A percentile compares a stretch with the other conserved stretches of the same genome.
phyloP scores from a whole-genome alignment of 2,329 filamentous ascomycete genomes.

The Aplosporella prunicola region DNA sequence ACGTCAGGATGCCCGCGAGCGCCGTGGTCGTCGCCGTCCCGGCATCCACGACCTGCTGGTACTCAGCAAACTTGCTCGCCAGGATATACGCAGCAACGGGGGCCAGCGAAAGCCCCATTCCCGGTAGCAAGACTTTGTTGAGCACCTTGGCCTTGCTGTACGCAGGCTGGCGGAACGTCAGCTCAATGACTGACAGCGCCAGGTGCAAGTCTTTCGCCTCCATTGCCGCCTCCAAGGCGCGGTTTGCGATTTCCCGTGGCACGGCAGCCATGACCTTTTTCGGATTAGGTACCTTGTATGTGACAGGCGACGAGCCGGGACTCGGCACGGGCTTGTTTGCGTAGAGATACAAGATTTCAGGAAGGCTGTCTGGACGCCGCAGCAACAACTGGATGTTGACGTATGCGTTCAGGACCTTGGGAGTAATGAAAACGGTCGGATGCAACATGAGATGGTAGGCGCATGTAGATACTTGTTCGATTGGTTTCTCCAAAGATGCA shows the following conservation, averaged over 20 bases:
- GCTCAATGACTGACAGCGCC: slow-evolving; percentile 65
- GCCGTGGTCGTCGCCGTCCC: slow-evolving; percentile 65
- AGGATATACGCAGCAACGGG: slow-evolving; percentile 62
- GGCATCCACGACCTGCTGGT: slow-evolving; percentile 70
- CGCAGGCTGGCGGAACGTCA: slow-evolving; percentile 56
- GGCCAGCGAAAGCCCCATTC: slow-evolving; percentile 44
- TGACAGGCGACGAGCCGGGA: slow-evolving; percentile 44
- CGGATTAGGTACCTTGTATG: slow-evolving; percentile 47
- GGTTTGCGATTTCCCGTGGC: slow-evolving; percentile 57
- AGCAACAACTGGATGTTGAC: slow-evolving; percentile 67
- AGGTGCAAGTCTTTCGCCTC: slow-evolving; percentile 66
- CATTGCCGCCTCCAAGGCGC: slow-evolving; percentile 72
- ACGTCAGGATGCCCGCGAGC: slow-evolving; percentile 73
- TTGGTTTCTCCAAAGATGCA: not conserved
- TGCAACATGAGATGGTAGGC: slow-evolving; percentile 65
- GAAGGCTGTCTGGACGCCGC: slow-evolving; percentile 64
- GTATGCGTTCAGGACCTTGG: slow-evolving; percentile 62
- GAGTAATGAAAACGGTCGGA: slow-evolving; percentile 70
- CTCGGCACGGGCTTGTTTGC: slow-evolving; percentile 69
- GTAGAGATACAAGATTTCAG: slow-evolving; percentile 71
- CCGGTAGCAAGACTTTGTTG: slow-evolving; percentile 53
- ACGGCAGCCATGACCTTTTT: slow-evolving; percentile 52
- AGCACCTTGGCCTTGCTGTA: slow-evolving; percentile 60
- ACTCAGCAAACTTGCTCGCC: slow-evolving; percentile 55
- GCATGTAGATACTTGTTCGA: slow-evolving; percentile 40